Evolutionary conservation across 164 flowering plant species (phyloP), one percentile per base, ranked within the genome.

Genomic region (Paratinospora sagittata): DNA sequence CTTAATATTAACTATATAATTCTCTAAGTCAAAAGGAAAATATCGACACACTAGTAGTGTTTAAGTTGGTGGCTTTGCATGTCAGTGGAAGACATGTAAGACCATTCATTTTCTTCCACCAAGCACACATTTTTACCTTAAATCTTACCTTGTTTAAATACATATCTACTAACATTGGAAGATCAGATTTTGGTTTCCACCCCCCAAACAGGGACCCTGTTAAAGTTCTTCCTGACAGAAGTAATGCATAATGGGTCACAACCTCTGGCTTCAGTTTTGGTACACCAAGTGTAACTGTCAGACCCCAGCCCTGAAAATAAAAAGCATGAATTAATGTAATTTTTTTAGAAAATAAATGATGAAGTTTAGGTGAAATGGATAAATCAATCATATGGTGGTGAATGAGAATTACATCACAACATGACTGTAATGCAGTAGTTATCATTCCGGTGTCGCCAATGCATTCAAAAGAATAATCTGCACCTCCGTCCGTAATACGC

Each of bases 281-380:
- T 30, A 96, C 99, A 62, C 99, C 99, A 68, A 96, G 98, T 17
- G 96, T 93, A 45, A 93, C 93, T 9, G 98, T 86, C 83, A 89
- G 60, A 62, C 99, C 98, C 95, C 97, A 93, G 76, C 98, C 99
- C 97, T 94, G 66, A 27, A 27, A 24, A 45, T 30, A 68, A 58
- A 63, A 45, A 63, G 19, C 24, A 10, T 12, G 34, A 21, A 13
- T n/a, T 19, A 70, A 43, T 17, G 34, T 17, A 30, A 72, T 66
- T 2, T 52, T 21, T 8, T 13, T 17, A 33, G 52, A 24, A 55
- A 74, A 41, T 66, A 57, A 66, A 26, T n/a, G 27, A 63, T 14
- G 8, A 30, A 69, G 23, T 24, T 24, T 19, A 41, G 16, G 58
- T 21, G 67, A 65, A 6, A 63, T 60, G 34, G 19, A 65, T 39